These are phyloP conservation scores for Aspergillus olivimuriae DNA, from an alignment of 495 filamentous ascomycete species.

Conservation along the genomic window DNA sequence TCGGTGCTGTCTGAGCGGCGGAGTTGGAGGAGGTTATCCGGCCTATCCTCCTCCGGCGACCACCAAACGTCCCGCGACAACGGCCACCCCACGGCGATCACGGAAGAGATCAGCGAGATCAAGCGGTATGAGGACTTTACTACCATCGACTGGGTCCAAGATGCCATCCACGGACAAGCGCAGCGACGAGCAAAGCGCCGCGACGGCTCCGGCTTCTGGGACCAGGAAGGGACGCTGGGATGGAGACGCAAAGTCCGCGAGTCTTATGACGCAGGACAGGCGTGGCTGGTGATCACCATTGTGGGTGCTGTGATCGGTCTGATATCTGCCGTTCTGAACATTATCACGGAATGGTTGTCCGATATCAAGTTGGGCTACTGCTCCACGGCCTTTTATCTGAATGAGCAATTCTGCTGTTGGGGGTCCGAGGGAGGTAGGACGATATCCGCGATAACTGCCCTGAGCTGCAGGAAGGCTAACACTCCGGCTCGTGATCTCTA, in stretches of 20 bases:
- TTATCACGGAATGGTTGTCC: conserved; percentile 93
- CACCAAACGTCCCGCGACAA: conserved; percentile 36
- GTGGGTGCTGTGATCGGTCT: conserved; percentile 89
- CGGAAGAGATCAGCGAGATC: conserved; percentile 95
- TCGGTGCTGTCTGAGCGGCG: conserved; percentile 48
- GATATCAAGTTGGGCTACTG: conserved; percentile 95
- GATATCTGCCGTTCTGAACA: conserved; percentile 91
- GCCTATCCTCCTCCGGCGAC: conserved; percentile 61
- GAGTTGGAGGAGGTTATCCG: conserved; percentile 65
- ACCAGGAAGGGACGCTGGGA: conserved; percentile 61
- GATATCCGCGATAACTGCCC: background rate
- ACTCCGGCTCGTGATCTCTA: conserved; percentile 18
- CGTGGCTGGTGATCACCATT: conserved; percentile 95
- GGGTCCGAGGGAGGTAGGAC: conserved; percentile 75
- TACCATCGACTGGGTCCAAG: conserved; percentile 99
- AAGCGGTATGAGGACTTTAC: conserved; percentile 98
- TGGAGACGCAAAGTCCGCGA: conserved; percentile 81
- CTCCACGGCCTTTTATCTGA: conserved; percentile 91
- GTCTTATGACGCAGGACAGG: conserved; percentile 93
- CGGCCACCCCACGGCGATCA: conserved; percentile 54
- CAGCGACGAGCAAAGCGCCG: conserved; percentile 69
- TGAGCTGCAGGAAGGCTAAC: background rate
- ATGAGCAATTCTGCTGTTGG: conserved; percentile 98
- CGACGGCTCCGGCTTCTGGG: conserved; percentile 69
- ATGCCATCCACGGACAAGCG: conserved; percentile 85